phyloP scores from a whole-genome alignment of 306 rosid genomes.

The Sphenostylis stenocarpa region DNA sequence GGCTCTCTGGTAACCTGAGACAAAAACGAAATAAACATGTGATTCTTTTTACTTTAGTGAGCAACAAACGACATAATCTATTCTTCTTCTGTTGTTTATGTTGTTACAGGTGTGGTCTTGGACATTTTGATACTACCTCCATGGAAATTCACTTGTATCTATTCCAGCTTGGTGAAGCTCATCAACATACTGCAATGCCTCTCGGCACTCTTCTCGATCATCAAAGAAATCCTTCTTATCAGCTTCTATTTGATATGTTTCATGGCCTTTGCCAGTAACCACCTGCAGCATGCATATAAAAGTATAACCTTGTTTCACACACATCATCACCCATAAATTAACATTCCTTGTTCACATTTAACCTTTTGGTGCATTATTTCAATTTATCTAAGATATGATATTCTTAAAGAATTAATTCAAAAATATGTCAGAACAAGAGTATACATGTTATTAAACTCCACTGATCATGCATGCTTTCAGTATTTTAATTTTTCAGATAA shows the following conservation, averaged over 20 bases:
- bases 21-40: constrained; percentile 11
- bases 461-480: background rate
- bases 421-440: background rate
- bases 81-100: background rate
- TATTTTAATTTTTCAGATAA: background rate
- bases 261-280: constrained; percentile 96
- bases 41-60: background rate
- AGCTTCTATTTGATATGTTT: constrained; percentile 74
- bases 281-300: constrained; percentile 57
- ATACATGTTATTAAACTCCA: constrained; percentile 6
- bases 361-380: background rate
- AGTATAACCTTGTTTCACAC: constrained; percentile 19
- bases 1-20: constrained; percentile 93
- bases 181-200: constrained; percentile 91
- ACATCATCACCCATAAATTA: constrained; percentile 18
- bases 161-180: constrained; percentile 98
- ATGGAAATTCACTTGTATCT: constrained; percentile 96
- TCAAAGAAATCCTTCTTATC: constrained; percentile 80
- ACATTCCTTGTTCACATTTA: background rate
- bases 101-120: background rate
- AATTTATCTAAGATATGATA: background rate
- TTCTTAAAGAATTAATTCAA: background rate
- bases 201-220: constrained; percentile 93
- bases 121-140: constrained; percentile 65
- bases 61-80: background rate